Evolutionary conservation across 164 flowering plant genomes (phyloP).

Genomic region (Paratinospora sagittata): DNA sequence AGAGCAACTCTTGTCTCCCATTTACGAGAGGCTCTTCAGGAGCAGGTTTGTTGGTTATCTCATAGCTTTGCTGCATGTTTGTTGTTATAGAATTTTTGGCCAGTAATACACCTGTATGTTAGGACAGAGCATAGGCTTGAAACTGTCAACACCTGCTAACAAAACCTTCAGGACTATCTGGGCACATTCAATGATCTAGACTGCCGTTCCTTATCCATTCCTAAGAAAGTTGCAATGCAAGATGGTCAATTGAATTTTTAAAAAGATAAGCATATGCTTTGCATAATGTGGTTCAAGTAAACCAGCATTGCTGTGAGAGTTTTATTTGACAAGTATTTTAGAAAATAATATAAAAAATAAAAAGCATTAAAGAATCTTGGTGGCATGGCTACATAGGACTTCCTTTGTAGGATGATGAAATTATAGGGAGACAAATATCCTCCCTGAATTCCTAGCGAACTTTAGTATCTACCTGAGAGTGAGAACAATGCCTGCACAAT

Average conservation of each 20-base stretch:
- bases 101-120: neutral
- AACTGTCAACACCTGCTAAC: neutral
- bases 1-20: constrained; percentile 62
- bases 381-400: neutral
- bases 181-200: neutral
- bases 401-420: neutral
- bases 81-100: neutral
- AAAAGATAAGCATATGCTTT: neutral
- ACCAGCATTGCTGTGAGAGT: neutral
- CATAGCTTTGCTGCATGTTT: neutral
- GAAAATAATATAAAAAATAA: neutral
- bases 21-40: constrained; percentile 75
- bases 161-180: neutral
- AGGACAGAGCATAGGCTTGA: neutral
- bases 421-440: neutral
- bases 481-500: neutral
- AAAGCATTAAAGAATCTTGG: neutral
- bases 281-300: neutral
- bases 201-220: neutral
- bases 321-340: neutral
- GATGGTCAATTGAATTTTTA: neutral
- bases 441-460: neutral
- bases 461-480: neutral
- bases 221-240: neutral
- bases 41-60: constrained; percentile 53